Evolutionary conservation across 164 flowering plant species (phyloP), one percentile per base, ranked within the genome.

Genomic region (Stephania yunnanensis): DNA sequence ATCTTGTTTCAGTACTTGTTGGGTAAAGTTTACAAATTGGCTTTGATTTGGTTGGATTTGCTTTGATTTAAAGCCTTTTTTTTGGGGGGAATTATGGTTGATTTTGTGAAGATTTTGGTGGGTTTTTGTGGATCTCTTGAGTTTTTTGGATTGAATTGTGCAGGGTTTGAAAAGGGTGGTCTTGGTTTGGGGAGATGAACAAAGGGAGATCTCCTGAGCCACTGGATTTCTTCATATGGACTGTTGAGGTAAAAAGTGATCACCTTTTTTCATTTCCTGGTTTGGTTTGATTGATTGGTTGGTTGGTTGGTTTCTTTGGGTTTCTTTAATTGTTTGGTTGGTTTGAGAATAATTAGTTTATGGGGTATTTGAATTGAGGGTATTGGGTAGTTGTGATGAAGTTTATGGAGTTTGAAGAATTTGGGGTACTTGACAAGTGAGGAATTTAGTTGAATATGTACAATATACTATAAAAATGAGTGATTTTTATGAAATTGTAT

Each of bases 151-250:
- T 53, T 78, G 22, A 64, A 46, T 44, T 44, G 9, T 73, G 53
- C 53, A 48, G 65, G 69, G 75, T 72, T 72, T 52, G 71, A 25
- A 50, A 70, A 69, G 44, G 17, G 81, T 46, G 77, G 31, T 79
- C 58, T 68, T 30, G 77, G 22, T 79, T 66, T 68, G 25, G 73
- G 80, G 84, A 79, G 75, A 90, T 90, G 94, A 89, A 72, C 77
- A 89, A 87, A 82, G 87, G 78, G 42, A 87, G 84, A 64, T 87
- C 85, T 45, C 97, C 97, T n/a, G 97, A 92, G 85, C 97, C 97
- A 71, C 86, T 92, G 68, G 97, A 92, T 87, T 92, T 92, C 93
- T 92, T 92, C 84, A 89, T 92, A 66, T 92, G 97, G 97, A 92
- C 94, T 67, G 93, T 89, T 70, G 93, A 92, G 95, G 97, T 92